Evolutionary conservation across 768 basidiomycete species (phyloP).

Genomic region (Boletus sensibilis): DNA sequence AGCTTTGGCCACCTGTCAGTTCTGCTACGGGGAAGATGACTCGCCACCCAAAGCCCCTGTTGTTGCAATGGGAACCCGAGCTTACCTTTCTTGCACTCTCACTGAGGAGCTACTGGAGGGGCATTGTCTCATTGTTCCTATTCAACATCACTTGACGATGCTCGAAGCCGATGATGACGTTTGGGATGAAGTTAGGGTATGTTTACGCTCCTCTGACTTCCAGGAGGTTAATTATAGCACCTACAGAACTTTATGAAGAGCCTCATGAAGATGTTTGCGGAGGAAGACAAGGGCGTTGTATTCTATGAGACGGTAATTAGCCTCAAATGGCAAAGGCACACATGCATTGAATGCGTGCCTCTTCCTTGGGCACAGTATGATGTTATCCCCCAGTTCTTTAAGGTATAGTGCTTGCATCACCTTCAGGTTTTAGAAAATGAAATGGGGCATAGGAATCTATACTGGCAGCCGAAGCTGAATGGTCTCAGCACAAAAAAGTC

Average conservation of each 20-base stretch:
- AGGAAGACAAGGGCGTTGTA: slow-evolving; percentile 89
- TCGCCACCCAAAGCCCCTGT: slow-evolving; percentile 83
- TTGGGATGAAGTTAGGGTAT: slow-evolving; percentile 94
- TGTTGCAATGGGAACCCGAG: slow-evolving; percentile 86
- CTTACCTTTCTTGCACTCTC: slow-evolving; percentile 86
- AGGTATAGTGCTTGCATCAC: slow-evolving; percentile 41
- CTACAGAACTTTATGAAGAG: slow-evolving; percentile 82
- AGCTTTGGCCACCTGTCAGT: slow-evolving; percentile 78
- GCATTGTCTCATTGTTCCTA: slow-evolving; percentile 93
- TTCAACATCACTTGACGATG: slow-evolving; percentile 89
- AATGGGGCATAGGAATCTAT: slow-evolving; percentile 74
- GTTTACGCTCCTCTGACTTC: slow-evolving; percentile 24
- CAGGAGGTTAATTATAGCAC: not conserved
- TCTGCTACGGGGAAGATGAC: slow-evolving; percentile 93
- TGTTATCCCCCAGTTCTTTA: slow-evolving; percentile 89
- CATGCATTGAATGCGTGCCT: slow-evolving; percentile 91
- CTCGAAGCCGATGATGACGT: slow-evolving; percentile 96
- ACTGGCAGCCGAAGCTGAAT: slow-evolving; percentile 88
- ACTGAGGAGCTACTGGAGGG: slow-evolving; percentile 88
- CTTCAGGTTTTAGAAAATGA: slow-evolving; percentile 9
- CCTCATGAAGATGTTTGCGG: slow-evolving; percentile 91
- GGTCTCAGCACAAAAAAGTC: slow-evolving; percentile 97
- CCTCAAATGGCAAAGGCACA: slow-evolving; percentile 87
- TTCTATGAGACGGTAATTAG: slow-evolving; percentile 94
- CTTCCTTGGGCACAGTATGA: slow-evolving; percentile 88